phyloP scores from a whole-genome alignment of 768 basidiomycete species.

The Heimioporus sp. region DNA sequence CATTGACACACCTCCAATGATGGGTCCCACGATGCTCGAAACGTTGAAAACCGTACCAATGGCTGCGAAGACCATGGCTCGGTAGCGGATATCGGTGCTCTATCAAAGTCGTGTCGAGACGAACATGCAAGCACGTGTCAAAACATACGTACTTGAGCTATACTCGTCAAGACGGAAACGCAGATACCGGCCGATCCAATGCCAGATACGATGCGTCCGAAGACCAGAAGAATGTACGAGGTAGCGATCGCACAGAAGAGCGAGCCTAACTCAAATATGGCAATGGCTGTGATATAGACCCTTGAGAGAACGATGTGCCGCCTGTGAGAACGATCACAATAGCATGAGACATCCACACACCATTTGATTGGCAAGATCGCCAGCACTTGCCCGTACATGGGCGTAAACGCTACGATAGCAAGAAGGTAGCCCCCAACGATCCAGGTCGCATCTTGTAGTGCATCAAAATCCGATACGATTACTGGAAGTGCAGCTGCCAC shows the following conservation, averaged over 20 bases:
- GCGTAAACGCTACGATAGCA: constrained; percentile 36
- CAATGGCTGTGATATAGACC: constrained; percentile 8
- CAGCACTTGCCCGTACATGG: constrained; percentile 8
- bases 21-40: constrained; percentile 10
- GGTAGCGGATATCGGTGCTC: constrained; percentile 7
- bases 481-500: constrained; percentile 56
- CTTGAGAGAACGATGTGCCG: constrained; percentile 38
- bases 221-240: constrained; percentile 59
- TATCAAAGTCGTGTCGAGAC: neutral
- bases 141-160: constrained; percentile 6
- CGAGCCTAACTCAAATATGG: constrained; percentile 43
- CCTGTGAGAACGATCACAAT: neutral
- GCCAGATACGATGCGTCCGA: constrained; percentile 64
- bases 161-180: constrained; percentile 13
- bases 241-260: constrained; percentile 60
- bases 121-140: neutral
- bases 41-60: constrained; percentile 8
- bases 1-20: constrained; percentile 7
- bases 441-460: constrained; percentile 39
- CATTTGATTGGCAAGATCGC: constrained; percentile 10
- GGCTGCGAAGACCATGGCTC: constrained; percentile 9
- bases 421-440: constrained; percentile 68
- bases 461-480: constrained; percentile 10
- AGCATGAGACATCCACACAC: constrained; percentile 40
- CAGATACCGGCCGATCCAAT: constrained; percentile 65